Evolutionary conservation across 176 grass and related monocot species (phyloP).

Genomic region (Bonia amplexicaulis): DNA sequence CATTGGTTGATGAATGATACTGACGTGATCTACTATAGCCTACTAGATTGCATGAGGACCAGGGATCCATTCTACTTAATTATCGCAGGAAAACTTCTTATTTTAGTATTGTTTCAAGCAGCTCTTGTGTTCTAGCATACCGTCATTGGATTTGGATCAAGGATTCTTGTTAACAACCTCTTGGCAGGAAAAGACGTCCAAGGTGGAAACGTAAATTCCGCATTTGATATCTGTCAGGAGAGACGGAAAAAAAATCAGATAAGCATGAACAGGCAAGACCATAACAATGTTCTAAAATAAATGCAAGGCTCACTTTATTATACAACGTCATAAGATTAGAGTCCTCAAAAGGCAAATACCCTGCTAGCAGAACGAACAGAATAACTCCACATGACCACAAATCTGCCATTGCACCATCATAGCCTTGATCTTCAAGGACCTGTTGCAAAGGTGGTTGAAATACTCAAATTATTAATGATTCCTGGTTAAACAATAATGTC

Average conservation of each 20-base stretch:
- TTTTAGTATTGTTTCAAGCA: conserved; percentile 8
- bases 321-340: conserved; percentile 88
- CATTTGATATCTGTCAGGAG: conserved; percentile 62
- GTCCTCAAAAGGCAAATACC: conserved; percentile 99
- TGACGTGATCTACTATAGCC: neutral
- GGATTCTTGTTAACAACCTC: conserved; percentile 89
- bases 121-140: conserved; percentile 41
- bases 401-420: conserved; percentile 94
- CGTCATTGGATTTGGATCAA: conserved; percentile 85
- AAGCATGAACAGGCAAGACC: conserved; percentile 9
- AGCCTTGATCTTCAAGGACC: conserved; percentile 96
- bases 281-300: conserved; percentile 2
- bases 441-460: conserved; percentile 12
- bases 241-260: conserved; percentile 2
- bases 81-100: neutral
- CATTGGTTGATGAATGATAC: neutral
- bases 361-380: conserved; percentile 92
- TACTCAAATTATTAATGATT: neutral
- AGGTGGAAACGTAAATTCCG: conserved; percentile 74
- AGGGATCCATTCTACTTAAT: neutral
- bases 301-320: conserved; percentile 70
- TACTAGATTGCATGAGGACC: neutral
- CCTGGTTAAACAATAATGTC: neutral
- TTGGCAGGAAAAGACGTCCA: conserved; percentile 91
- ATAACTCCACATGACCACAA: conserved; percentile 99